Conservation (phyloP, 2,329 filamentous ascomycete genomes). For the Elsinoe australis region DNA sequence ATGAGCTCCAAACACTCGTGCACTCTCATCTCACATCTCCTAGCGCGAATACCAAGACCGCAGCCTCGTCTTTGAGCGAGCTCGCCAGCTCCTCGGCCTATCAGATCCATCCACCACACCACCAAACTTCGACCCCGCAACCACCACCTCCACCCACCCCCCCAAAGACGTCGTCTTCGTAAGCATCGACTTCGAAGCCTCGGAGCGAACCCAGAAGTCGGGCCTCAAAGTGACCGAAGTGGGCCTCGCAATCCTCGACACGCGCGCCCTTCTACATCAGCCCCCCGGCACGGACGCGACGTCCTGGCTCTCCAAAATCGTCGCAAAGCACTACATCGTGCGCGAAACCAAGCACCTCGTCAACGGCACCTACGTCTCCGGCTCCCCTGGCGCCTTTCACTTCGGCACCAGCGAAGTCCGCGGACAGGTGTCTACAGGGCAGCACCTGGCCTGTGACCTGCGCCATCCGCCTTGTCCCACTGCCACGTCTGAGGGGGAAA, state of each 20-base stretch:
- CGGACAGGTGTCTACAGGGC: slow-evolving; percentile 11
- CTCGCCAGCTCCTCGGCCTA: neutral
- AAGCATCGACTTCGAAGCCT: slow-evolving; percentile 27
- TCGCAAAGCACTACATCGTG: slow-evolving; percentile 17
- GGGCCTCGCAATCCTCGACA: slow-evolving; percentile 57
- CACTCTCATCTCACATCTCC: neutral
- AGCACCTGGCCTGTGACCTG: slow-evolving; percentile 2
- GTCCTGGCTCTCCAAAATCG: slow-evolving; percentile 61
- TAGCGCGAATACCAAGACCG: neutral
- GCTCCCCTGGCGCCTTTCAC: slow-evolving; percentile 21
- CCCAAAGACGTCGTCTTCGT: slow-evolving; percentile 24
- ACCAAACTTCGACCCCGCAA: neutral
- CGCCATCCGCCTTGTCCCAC: neutral
- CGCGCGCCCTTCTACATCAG: slow-evolving; percentile 46
- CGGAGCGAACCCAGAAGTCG: slow-evolving; percentile 20
- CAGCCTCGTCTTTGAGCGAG: neutral
- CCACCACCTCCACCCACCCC: neutral
- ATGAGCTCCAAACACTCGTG: too few species aligned
- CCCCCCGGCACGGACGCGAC: slow-evolving; percentile 54
- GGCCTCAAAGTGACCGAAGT: slow-evolving; percentile 25
- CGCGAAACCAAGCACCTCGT: slow-evolving; percentile 17
- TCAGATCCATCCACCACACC: neutral
- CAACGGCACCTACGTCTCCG: neutral
- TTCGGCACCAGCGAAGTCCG: slow-evolving; percentile 24
- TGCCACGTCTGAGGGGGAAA: neutral